A percentile compares a stretch with the other conserved stretches of the same genome.
These are phyloP conservation scores for Coemansia javaensis DNA, from an alignment of 192 early-diverging fungal species.

Conservation along the genomic window DNA sequence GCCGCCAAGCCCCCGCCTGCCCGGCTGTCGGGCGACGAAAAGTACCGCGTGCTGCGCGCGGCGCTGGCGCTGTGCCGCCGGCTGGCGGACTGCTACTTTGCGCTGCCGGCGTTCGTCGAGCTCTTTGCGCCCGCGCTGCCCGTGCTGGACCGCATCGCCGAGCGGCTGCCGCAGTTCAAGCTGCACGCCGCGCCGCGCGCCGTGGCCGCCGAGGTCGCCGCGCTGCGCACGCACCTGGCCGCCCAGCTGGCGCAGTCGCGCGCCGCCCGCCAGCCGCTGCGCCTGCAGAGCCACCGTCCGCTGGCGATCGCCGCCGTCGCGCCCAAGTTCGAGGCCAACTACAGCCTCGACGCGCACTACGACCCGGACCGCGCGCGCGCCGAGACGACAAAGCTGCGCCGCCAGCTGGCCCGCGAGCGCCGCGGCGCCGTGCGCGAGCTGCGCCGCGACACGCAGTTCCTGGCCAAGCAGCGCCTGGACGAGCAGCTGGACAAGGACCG, in stretches of 20 bases:
- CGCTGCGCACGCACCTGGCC: slow-evolving; percentile 41
- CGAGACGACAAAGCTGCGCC: slow-evolving; percentile 69
- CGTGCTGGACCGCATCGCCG: slow-evolving; percentile 15
- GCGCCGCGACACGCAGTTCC: slow-evolving; percentile 87
- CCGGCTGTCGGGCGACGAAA: slow-evolving; percentile 6
- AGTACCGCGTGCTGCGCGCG: slow-evolving; percentile 26
- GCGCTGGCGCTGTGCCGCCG: slow-evolving; percentile 9
- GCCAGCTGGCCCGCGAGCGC: slow-evolving; percentile 86
- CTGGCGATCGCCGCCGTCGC: slow-evolving; percentile 80
- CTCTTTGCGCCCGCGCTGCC: slow-evolving; percentile 42
- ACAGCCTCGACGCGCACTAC: slow-evolving; percentile 81
- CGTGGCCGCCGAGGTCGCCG: not conserved
- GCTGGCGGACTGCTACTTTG: slow-evolving; percentile 50
- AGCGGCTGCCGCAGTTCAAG: slow-evolving; percentile 25
- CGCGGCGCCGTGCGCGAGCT: slow-evolving; percentile 94
- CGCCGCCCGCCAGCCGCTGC: slow-evolving; percentile 62
- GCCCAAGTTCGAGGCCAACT: slow-evolving; percentile 88
- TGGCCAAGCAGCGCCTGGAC: slow-evolving; percentile 66
- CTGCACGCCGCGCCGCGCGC: slow-evolving; percentile 21
- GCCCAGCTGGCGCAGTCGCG: slow-evolving; percentile 52
- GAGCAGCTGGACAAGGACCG: slow-evolving; percentile 73
- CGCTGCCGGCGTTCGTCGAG: slow-evolving; percentile 64
- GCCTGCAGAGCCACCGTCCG: slow-evolving; percentile 79
- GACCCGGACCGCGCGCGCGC: slow-evolving; percentile 75
- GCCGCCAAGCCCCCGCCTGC: not conserved